Evolutionary conservation across 768 basidiomycete genomes (phyloP).

Genomic region (Filobasidium wieringae): DNA sequence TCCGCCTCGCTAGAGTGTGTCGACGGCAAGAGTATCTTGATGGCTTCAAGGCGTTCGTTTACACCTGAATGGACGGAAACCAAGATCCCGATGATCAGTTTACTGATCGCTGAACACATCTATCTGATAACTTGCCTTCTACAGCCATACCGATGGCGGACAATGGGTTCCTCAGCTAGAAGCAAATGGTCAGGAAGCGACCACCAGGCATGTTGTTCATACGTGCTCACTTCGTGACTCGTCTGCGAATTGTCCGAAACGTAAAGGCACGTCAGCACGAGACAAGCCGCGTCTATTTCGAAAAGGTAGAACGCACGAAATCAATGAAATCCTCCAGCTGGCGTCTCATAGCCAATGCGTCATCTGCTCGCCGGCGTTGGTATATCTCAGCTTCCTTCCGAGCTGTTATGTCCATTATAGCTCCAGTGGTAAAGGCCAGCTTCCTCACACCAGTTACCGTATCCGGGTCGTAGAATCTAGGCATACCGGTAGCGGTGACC

Average conservation of each 20-base stretch:
- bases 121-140: too few species aligned
- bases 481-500: constrained; percentile 1
- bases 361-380: constrained; percentile 11
- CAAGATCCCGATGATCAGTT: too few species aligned
- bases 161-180: constrained; percentile 1
- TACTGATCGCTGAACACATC: too few species aligned
- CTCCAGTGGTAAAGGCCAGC: not conserved
- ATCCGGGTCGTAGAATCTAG: not conserved
- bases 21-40: not conserved
- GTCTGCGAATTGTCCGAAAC: not conserved
- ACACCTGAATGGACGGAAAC: constrained; percentile 7
- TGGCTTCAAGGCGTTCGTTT: not conserved
- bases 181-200: not conserved
- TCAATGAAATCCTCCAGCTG: constrained; percentile 16
- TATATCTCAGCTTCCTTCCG: constrained; percentile 8
- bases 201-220: not conserved
- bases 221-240: constrained; percentile 4
- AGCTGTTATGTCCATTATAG: constrained; percentile 7
- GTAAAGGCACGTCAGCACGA: not conserved
- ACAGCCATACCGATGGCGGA: constrained; percentile 11
- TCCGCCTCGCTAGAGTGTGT: not conserved
- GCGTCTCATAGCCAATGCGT: constrained; percentile 5
- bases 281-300: not conserved
- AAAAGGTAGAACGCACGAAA: not conserved
- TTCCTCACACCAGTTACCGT: constrained; percentile 3